Percentiles rank a stretch among this genome's conserved stretches.
These are phyloP conservation scores for Epichloe hybrida DNA, from an alignment of 2,329 filamentous ascomycete species.

Conservation along the genomic window DNA sequence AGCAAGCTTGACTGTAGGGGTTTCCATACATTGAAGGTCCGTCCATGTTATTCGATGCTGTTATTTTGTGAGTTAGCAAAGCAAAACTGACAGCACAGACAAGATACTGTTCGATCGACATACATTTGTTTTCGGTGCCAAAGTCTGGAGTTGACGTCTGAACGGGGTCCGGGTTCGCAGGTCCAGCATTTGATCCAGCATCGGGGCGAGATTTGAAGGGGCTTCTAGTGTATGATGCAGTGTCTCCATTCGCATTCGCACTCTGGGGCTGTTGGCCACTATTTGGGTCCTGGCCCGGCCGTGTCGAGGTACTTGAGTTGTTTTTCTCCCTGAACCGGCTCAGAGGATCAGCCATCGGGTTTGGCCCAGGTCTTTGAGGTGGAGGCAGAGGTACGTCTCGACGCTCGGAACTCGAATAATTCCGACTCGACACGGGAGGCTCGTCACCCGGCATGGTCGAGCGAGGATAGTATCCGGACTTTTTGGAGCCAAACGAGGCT, in stretches of 20 bases:
- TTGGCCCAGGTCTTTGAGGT: constrained; percentile 4
- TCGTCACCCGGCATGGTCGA: constrained; percentile 38
- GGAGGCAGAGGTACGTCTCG: constrained; percentile 7
- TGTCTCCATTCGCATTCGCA: not conserved
- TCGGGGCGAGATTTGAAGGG: constrained; percentile 5
- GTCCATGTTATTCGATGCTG: constrained; percentile 8
- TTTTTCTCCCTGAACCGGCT: constrained; percentile 31
- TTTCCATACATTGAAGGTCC: constrained; percentile 35
- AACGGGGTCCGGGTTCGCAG: not conserved
- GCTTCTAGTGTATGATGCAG: not conserved
- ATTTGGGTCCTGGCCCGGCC: constrained; percentile 5
- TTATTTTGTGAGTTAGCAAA: not conserved
- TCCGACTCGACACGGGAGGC: constrained; percentile 33
- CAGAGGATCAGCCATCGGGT: constrained; percentile 31
- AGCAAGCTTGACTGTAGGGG: not conserved
- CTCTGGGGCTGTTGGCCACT: not conserved
- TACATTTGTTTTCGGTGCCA: not conserved
- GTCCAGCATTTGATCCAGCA: not conserved
- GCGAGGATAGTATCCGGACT: constrained; percentile 34
- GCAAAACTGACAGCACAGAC: not conserved
- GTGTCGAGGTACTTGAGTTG: constrained; percentile 19
- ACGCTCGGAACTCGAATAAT: constrained; percentile 27
- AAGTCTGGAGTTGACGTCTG: not conserved
- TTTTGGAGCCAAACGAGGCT: constrained; percentile 39
- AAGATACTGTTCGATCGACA: not conserved